Conservation (phyloP, 2,329 filamentous ascomycete species). For the Aspergillus sp. region DNA sequence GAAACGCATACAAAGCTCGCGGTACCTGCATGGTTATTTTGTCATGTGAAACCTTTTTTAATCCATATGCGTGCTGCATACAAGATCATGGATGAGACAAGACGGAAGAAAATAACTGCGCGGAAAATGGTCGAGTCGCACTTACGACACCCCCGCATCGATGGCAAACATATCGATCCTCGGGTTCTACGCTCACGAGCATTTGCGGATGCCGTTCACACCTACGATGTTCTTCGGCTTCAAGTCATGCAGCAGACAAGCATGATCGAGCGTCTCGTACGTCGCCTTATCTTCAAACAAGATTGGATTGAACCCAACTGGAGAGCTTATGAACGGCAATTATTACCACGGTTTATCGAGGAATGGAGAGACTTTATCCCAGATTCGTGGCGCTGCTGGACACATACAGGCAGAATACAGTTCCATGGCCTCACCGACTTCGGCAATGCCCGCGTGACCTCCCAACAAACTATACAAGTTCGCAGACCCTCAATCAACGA, state of each 20-base stretch:
- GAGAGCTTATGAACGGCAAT: slow-evolving; percentile 31
- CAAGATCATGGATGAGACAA: slow-evolving; percentile 28
- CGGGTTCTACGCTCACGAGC: slow-evolving; percentile 22
- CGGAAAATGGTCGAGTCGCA: slow-evolving; percentile 25
- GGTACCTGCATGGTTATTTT: slow-evolving; percentile 26
- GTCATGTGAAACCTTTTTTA: slow-evolving; percentile 23
- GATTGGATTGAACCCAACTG: slow-evolving; percentile 17
- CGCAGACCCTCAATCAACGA: slow-evolving; percentile 16
- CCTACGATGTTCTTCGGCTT: slow-evolving; percentile 34
- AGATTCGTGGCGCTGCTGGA: slow-evolving; percentile 36
- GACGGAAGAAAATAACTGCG: slow-evolving; percentile 27
- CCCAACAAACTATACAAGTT: slow-evolving; percentile 22
- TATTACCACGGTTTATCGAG: slow-evolving; percentile 46
- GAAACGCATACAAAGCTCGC: slow-evolving; percentile 50
- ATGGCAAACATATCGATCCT: slow-evolving; percentile 3
- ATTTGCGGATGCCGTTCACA: slow-evolving; percentile 31
- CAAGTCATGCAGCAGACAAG: slow-evolving; percentile 29
- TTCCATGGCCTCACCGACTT: slow-evolving; percentile 31
- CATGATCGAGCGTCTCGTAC: slow-evolving; percentile 24
- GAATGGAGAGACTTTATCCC: slow-evolving; percentile 53
- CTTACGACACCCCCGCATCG: slow-evolving; percentile 15
- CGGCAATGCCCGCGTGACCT: slow-evolving; percentile 14
- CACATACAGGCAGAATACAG: slow-evolving; percentile 40
- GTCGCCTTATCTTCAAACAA: slow-evolving; percentile 21
- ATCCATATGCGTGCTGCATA: slow-evolving; percentile 32